Base-by-base conservation (phyloP, 768 basidiomycete genomes). In the Pulveroboletus sp. region DNA sequence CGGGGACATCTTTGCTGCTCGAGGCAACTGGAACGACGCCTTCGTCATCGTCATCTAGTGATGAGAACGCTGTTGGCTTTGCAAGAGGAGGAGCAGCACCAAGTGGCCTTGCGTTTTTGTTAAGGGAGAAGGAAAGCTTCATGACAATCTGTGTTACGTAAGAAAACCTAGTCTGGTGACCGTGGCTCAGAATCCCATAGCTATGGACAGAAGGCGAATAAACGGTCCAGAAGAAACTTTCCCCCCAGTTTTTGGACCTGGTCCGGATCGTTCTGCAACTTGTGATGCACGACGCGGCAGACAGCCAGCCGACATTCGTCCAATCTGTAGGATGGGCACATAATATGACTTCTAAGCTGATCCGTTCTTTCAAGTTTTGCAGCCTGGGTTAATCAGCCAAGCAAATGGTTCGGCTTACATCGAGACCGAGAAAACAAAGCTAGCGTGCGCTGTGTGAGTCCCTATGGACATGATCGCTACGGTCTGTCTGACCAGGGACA, bases 381-480 rank as follows among this genome's bases (percentile, higher is more conserved):
- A 94, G 64, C 83, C 91, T 24, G 93, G 94, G 9, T 72, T 98
- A 13, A 92, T 97, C 45, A 87, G 72, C 52, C 93, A 97, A 69
- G 95, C 97, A 1, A 94, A 93, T 62, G 97, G 97, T 2, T 97
- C 94, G 16, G 94, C 93, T 11, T 99, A 98, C 64, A 89, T 99
- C 58, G 97, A 99, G 70, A 88, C 87, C 1, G 87, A 89, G 48
- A 79, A 79, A 47, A 90, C 90, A 0, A 99, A 99, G 72, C 83
- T 99, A 54, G 94, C 93, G 5, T 97, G 93, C 65, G 93, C 97
- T 35, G 90, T 98, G 94, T 97, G 59, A 61, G 88, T 78, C 24
- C 17, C 20, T 48, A 42, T 51, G 43, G 31, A 41, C 34, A 23
- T n/a, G 6, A 6, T n/a, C 16, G 19, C 24, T 23, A 11, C 25